Conservation (phyloP, 1,284 basidiomycete species). For the Xerocomus nothofagi region DNA sequence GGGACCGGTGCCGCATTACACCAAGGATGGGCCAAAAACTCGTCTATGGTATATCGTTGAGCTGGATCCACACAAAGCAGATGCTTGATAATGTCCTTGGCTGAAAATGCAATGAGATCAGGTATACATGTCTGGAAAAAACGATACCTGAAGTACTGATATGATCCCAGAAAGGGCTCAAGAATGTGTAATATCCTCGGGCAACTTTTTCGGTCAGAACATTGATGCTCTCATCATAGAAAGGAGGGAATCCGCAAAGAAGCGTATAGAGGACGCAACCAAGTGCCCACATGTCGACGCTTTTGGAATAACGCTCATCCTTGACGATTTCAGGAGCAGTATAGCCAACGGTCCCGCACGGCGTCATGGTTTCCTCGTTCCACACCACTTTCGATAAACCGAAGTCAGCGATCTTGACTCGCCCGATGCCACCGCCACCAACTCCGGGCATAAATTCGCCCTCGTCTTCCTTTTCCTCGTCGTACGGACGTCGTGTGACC, state of each 20-base stretch:
- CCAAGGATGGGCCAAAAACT: slow-evolving; percentile 98
- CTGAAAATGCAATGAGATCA: slow-evolving; percentile 42
- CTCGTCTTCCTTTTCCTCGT: slow-evolving; percentile 99
- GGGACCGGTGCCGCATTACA: slow-evolving; percentile 70
- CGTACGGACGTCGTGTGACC: slow-evolving; percentile 81
- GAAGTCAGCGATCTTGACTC: slow-evolving; percentile 99
- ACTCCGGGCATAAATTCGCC: slow-evolving; percentile 91
- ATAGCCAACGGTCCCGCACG: slow-evolving; percentile 98
- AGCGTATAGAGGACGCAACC: slow-evolving; percentile 98
- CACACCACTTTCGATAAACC: slow-evolving; percentile 98
- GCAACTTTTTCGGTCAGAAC: slow-evolving; percentile 99
- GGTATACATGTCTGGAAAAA: background rate
- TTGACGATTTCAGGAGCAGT: slow-evolving; percentile 99
- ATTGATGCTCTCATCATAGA: slow-evolving; percentile 99
- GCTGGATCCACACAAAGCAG: slow-evolving; percentile 94
- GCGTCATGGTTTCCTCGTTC: slow-evolving; percentile 99
- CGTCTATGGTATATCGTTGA: slow-evolving; percentile 96
- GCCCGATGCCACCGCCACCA: slow-evolving; percentile 96
- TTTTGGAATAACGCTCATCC: slow-evolving; percentile 97
- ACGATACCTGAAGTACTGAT: slow-evolving; percentile 75
- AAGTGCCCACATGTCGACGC: slow-evolving; percentile 99
- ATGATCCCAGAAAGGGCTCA: slow-evolving; percentile 99
- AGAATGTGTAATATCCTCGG: slow-evolving; percentile 95
- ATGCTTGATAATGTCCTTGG: slow-evolving; percentile 95
- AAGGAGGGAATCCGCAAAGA: slow-evolving; percentile 98